Evolutionary conservation across 352 stramenopile species (phyloP).

Genomic region (Phytophthora litchii): DNA sequence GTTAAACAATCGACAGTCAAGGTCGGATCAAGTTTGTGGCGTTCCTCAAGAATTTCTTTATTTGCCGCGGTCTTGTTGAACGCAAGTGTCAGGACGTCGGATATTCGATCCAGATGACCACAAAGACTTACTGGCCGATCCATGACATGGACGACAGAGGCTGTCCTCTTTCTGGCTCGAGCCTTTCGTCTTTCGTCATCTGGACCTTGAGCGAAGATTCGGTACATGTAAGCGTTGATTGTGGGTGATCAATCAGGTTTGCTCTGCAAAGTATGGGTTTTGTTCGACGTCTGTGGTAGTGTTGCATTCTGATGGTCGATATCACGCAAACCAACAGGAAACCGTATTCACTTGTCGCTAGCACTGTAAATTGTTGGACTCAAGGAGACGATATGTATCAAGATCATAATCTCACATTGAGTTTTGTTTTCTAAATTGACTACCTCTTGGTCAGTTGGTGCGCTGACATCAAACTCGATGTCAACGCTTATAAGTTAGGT

Average conservation of each 20-base stretch:
- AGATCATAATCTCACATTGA: slow-evolving; percentile 20
- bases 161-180: slow-evolving; percentile 27
- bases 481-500: slow-evolving; percentile 42
- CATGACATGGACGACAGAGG: slow-evolving; percentile 11
- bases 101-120: slow-evolving; percentile 1
- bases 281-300: too few relatives aligned
- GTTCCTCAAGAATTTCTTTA: neutral
- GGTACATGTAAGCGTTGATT: slow-evolving; percentile 4
- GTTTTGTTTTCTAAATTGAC: slow-evolving; percentile 11
- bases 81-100: slow-evolving; percentile 2
- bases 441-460: slow-evolving; percentile 13
- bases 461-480: slow-evolving; percentile 11
- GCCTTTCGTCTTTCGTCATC: slow-evolving; percentile 25
- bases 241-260: slow-evolving; percentile 9
- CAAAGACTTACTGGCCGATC: slow-evolving; percentile 4
- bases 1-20: slow-evolving; percentile 1
- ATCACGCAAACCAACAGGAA: too few relatives aligned
- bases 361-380: too few relatives aligned
- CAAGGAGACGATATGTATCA: slow-evolving; percentile 17
- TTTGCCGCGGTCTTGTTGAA: slow-evolving; percentile 1
- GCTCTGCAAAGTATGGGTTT: neutral
- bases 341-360: too few relatives aligned
- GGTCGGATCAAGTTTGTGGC: neutral
- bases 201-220: slow-evolving; percentile 15
- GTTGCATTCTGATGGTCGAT: too few relatives aligned